Evolutionary conservation across 495 filamentous ascomycete genomes (phyloP), one percentile per base, ranked within the genome.

Genomic region (Sabuloglossum arenarium): DNA sequence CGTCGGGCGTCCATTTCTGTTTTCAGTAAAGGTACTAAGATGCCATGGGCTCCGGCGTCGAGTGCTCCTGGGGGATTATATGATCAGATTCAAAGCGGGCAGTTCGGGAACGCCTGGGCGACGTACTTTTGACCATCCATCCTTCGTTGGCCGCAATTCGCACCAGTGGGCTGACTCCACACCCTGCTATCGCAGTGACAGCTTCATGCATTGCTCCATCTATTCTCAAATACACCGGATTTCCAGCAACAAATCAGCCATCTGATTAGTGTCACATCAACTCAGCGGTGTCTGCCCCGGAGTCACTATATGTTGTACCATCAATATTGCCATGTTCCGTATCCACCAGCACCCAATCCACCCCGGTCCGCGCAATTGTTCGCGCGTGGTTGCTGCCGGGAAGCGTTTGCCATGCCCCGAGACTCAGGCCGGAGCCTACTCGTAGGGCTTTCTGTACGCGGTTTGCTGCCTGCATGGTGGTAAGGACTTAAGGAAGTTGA

Each of bases 201-300:
- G 84, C 79, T 58, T 88, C 85, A 62, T 91, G 86, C 87, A 91
- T 91, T 12, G 78, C 74, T 37, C 76, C 78, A 68, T 90, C 84
- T 74, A 60, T 61, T 29, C 66, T 60, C n/a, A n/a, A n/a, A n/a
- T n/a, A n/a, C n/a, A n/a, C n/a, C n/a, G n/a, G n/a, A 60, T 62
- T 47, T 8, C 16, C 34, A 39, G 8, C 49, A 14, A 14, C 32
- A 30, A 55, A 19, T 19, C 21, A 58, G 30, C 30, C 21, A 24
- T n/a, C n/a, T n/a, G n/a, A n/a, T n/a, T n/a, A n/a, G n/a, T n/a
- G n/a, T n/a, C n/a, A n/a, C n/a, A n/a, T n/a, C n/a, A n/a, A n/a
- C n/a, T n/a, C n/a, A n/a, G n/a, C n/a, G n/a, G n/a, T n/a, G n/a
- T n/a, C n/a, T n/a, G n/a, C n/a, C n/a, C n/a, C n/a, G n/a, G n/a